phyloP scores from a whole-genome alignment of 2,329 filamentous ascomycete species.

The Diaporthe caulivora region DNA sequence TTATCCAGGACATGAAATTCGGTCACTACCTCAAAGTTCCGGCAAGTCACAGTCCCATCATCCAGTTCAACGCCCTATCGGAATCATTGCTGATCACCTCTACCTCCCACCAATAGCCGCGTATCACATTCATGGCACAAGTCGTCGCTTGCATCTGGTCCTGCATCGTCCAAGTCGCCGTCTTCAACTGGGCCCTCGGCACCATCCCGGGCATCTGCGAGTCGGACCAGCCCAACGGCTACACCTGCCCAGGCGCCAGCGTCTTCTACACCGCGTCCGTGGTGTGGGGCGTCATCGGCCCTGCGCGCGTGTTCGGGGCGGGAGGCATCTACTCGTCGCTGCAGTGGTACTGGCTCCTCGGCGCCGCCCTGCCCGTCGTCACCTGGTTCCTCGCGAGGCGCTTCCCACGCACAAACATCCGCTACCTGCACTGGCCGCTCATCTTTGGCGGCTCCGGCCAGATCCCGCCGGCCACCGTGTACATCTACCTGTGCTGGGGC shows the following conservation, averaged over 20 bases:
- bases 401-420: constrained; percentile 42
- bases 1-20: constrained; percentile 56
- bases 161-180: constrained; percentile 57
- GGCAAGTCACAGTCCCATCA: background rate
- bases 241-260: constrained; percentile 50
- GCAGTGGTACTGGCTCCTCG: constrained; percentile 49
- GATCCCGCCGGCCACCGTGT: constrained; percentile 57
- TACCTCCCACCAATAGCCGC: constrained; percentile 43
- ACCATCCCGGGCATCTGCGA: constrained; percentile 61
- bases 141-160: constrained; percentile 44
- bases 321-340: constrained; percentile 48
- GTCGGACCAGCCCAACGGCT: constrained; percentile 43
- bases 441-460: constrained; percentile 48
- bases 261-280: constrained; percentile 54
- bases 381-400: constrained; percentile 43
- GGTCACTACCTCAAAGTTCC: constrained; percentile 58
- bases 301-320: constrained; percentile 49
- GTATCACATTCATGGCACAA: constrained; percentile 48
- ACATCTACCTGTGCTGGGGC: constrained; percentile 61
- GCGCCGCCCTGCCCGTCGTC: constrained; percentile 45
- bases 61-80: background rate
- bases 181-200: constrained; percentile 55
- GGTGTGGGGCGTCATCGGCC: constrained; percentile 54
- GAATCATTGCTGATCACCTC: background rate
- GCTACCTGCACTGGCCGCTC: constrained; percentile 47